Conservation (phyloP, 768 basidiomycete genomes). For the Panaeolus papilionaceus region DNA sequence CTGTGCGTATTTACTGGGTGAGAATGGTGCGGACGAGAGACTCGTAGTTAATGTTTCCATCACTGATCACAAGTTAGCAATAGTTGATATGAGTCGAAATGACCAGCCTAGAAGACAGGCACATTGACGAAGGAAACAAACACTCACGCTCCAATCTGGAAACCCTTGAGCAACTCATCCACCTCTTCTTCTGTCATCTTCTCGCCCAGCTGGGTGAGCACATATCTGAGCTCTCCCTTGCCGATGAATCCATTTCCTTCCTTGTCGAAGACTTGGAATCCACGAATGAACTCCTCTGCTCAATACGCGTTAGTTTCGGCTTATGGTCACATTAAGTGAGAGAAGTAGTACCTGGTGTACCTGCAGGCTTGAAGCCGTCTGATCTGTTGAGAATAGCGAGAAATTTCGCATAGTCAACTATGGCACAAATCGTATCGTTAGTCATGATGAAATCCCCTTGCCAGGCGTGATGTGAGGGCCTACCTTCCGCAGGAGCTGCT, state of each 20-base stretch:
- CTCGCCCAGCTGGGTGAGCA: slow-evolving; percentile 95
- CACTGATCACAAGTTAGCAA: slow-evolving; percentile 51
- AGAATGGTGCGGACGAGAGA: slow-evolving; percentile 95
- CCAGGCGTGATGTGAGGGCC: slow-evolving; percentile 23
- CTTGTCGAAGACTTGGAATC: slow-evolving; percentile 99
- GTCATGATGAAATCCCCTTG: slow-evolving; percentile 9
- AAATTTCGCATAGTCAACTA: slow-evolving; percentile 94
- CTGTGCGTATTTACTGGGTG: slow-evolving; percentile 61
- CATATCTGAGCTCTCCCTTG: slow-evolving; percentile 90
- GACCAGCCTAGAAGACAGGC: slow-evolving; percentile 4
- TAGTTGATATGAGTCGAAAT: slow-evolving; percentile 19
- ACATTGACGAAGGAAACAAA: slow-evolving; percentile 15
- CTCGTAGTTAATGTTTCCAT: slow-evolving; percentile 98
- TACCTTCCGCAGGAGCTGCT: slow-evolving; percentile 79
- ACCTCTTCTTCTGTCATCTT: slow-evolving; percentile 99
- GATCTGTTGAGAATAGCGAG: slow-evolving; percentile 91
- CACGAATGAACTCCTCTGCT: slow-evolving; percentile 97
- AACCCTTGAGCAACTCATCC: slow-evolving; percentile 95
- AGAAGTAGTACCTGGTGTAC: slow-evolving; percentile 74
- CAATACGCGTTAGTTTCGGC: slow-evolving; percentile 2
- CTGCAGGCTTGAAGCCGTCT: slow-evolving; percentile 97
- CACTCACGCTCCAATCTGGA: slow-evolving; percentile 86
- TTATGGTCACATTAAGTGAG: neutral
- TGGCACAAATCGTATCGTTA: neutral
- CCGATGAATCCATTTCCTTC: slow-evolving; percentile 93